Evolutionary conservation across 2,329 filamentous ascomycete genomes (phyloP), one percentile per base, ranked within the genome.

Genomic region (Trichoderma arundinaceum): DNA sequence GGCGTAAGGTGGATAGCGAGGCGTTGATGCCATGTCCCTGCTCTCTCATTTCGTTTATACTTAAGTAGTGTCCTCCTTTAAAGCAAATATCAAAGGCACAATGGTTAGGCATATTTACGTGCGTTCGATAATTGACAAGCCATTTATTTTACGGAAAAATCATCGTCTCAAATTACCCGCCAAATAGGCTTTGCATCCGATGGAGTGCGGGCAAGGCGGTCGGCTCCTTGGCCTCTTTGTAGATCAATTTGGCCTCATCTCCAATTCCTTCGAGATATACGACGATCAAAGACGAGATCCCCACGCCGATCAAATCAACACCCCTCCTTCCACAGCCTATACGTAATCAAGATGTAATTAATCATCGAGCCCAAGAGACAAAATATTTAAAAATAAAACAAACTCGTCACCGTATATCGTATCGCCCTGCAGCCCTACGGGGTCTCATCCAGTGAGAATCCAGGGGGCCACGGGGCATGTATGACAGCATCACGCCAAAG

Each of bases 401-500:
- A 17, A n/a, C 8, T 49, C 33, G 44, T 49, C 49, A 53, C n/a
- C 5, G 22, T 44, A 13, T 17, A 7, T 35, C 59, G n/a, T 6
- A 12, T 10, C 7, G 9, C 17, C 49, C 49, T 63, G 39, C 59
- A 63, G 59, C 59, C 59, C 59, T 63, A 63, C 39, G 49, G 4
- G 7, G 7, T 7, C 39, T 46, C 28, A 35, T 15, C 13, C 33
- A 38, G 43, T 12, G 49, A 15, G 38, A 52, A 54, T 46, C 10
- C 8, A 54, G 41, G 6, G 22, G 17, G 35, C 7, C 17, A 15
- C 12, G 12, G 12, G 5, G 39, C 15, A 35, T 15, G 46, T 49
- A 38, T 48, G 54, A 49, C n/a, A 32, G 28, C 9, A 32, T 49
- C 17, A 1, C 19, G 43, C 22, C 22, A 28, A 28, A 28, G 22